Conservation (phyloP, 169 alveolate genomes). For the Plasmodium coatneyi region DNA sequence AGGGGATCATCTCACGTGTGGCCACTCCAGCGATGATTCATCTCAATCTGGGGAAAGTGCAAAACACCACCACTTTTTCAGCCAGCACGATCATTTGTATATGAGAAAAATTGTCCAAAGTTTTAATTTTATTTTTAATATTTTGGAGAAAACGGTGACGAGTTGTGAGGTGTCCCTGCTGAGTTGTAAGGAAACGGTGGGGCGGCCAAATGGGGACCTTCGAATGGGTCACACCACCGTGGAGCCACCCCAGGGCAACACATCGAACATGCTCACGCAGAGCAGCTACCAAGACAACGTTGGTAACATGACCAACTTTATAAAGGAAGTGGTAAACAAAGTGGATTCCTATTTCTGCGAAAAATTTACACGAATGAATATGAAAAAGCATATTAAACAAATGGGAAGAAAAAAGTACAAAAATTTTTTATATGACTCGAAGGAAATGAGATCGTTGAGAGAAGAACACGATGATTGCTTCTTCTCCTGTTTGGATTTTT, state of each 20-base stretch:
- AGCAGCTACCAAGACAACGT: background rate
- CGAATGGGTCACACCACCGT: background rate
- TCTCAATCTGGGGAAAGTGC: background rate
- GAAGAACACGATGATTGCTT: conserved; percentile 5
- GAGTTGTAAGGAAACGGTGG: background rate
- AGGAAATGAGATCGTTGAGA: conserved; percentile 5
- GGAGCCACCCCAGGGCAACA: background rate
- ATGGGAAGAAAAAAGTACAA: conserved; percentile 11
- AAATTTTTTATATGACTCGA: conserved; percentile 39
- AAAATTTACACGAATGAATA: conserved; percentile 14
- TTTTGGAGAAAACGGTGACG: conserved; percentile 21
- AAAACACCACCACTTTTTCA: background rate
- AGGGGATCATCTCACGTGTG: background rate
- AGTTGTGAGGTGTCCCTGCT: conserved; percentile 21
- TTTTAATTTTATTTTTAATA: conserved; percentile 50
- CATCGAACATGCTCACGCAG: background rate
- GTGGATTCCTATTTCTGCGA: conserved; percentile 10
- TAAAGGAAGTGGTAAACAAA: conserved; percentile 53
- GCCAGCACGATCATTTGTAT: conserved; percentile 3
- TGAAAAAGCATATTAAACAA: conserved; percentile 25
- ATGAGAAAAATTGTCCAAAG: conserved; percentile 23
- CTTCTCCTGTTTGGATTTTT: conserved; percentile 37
- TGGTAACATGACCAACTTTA: conserved; percentile 21
- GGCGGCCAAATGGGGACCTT: background rate
- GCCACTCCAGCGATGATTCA: background rate